Conservation (phyloP, 495 filamentous ascomycete genomes). For the Tuber borchii region DNA sequence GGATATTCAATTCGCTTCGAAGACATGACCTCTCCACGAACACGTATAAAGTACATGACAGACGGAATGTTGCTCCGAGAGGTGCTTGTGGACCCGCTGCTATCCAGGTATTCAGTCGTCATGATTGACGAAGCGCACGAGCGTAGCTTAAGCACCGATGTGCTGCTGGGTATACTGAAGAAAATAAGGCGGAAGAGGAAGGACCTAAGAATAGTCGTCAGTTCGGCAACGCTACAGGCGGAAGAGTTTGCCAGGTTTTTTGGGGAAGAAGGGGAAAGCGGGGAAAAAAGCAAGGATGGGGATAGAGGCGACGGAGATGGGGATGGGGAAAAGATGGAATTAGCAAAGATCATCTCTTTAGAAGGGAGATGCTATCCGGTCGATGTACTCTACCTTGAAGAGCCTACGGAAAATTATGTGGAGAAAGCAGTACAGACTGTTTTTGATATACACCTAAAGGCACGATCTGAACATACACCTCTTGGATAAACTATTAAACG, state of each 20-base stretch:
- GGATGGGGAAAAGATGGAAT: slow-evolving; percentile 34
- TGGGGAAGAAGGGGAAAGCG: slow-evolving; percentile 46
- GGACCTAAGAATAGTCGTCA: slow-evolving; percentile 83
- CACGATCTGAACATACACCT: slow-evolving; percentile 43
- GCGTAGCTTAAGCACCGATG: slow-evolving; percentile 85
- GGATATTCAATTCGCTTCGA: slow-evolving; percentile 97
- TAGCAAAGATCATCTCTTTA: slow-evolving; percentile 74
- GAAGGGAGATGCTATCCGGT: slow-evolving; percentile 91
- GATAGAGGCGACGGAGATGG: slow-evolving; percentile 41
- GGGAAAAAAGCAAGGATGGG: slow-evolving; percentile 43
- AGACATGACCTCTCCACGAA: slow-evolving; percentile 80
- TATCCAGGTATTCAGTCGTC: slow-evolving; percentile 90
- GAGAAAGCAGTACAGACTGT: slow-evolving; percentile 81
- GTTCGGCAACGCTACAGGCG: slow-evolving; percentile 89
- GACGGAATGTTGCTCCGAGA: slow-evolving; percentile 93
- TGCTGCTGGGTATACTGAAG: slow-evolving; percentile 88
- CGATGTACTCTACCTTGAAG: slow-evolving; percentile 76
- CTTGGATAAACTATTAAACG: neutral
- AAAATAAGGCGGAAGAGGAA: slow-evolving; percentile 78
- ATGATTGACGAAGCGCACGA: slow-evolving; percentile 99
- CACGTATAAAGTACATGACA: slow-evolving; percentile 91
- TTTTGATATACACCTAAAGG: slow-evolving; percentile 86
- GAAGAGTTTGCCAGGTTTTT: slow-evolving; percentile 86
- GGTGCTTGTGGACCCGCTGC: slow-evolving; percentile 82
- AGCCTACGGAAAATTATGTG: slow-evolving; percentile 79